phyloP scores from a whole-genome alignment of 805 yeast species.

The Ogataea sp. region DNA sequence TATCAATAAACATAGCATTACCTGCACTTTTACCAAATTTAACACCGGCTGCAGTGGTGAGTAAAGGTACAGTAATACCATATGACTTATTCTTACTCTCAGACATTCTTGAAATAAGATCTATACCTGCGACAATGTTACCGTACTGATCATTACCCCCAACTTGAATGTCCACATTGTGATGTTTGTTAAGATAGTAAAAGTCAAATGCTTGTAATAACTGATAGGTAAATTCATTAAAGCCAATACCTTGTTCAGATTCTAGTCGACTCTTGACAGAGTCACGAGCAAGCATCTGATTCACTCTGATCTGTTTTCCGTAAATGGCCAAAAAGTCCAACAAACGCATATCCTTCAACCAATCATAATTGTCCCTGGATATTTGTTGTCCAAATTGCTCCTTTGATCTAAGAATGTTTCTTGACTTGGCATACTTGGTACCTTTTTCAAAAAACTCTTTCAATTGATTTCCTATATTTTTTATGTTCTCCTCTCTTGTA shows the following conservation, averaged over 20 bases:
- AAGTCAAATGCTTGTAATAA: slow-evolving; percentile 90
- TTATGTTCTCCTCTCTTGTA: slow-evolving; percentile 48
- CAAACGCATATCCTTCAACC: slow-evolving; percentile 82
- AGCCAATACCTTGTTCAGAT: slow-evolving; percentile 74
- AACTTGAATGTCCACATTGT: slow-evolving; percentile 63
- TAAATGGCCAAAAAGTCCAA: slow-evolving; percentile 68
- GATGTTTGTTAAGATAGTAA: slow-evolving; percentile 60
- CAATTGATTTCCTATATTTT: slow-evolving; percentile 55
- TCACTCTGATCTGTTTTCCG: slow-evolving; percentile 74
- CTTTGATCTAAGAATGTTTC: slow-evolving; percentile 26
- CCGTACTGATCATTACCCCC: slow-evolving; percentile 99
- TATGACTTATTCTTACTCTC: slow-evolving; percentile 30
- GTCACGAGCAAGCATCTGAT: slow-evolving; percentile 84
- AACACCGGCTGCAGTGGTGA: slow-evolving; percentile 83
- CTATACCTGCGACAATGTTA: slow-evolving; percentile 92
- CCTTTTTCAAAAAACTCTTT: slow-evolving; percentile 53
- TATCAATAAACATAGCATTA: slow-evolving; percentile 84
- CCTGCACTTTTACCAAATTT: slow-evolving; percentile 98
- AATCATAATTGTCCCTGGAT: slow-evolving; percentile 57
- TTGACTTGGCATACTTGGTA: slow-evolving; percentile 46
- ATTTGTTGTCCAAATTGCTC: neutral
- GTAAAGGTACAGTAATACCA: slow-evolving; percentile 84
- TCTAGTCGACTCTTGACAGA: slow-evolving; percentile 70
- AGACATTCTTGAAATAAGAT: slow-evolving; percentile 59
- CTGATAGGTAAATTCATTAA: slow-evolving; percentile 91